phyloP scores from a whole-genome alignment of 805 yeast species.

The Sugiyamaella americana region DNA sequence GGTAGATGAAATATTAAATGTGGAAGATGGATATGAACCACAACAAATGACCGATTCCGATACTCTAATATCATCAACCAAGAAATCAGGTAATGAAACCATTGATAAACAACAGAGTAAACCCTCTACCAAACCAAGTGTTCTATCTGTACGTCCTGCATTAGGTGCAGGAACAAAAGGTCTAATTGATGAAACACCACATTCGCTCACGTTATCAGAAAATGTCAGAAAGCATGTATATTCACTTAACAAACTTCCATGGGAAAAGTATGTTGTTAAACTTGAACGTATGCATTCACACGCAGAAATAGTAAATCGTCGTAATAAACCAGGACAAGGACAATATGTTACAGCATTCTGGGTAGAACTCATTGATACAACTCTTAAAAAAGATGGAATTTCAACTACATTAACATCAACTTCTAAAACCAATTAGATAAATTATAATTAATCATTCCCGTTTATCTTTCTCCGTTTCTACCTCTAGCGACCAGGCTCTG shows the following conservation, averaged over 20 bases:
- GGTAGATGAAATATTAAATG: constrained; percentile 16
- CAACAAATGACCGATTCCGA: constrained; percentile 6
- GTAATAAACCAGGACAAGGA: constrained; percentile 27
- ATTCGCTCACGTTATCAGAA: constrained; percentile 29
- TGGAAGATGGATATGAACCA: constrained; percentile 4
- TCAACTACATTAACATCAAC: too few species aligned
- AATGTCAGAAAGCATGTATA: constrained; percentile 39
- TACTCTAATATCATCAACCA: neutral
- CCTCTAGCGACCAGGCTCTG: too few species aligned
- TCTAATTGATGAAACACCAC: constrained; percentile 17
- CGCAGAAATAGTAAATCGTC: constrained; percentile 75
- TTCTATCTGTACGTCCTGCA: constrained; percentile 8
- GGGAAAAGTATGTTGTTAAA: constrained; percentile 74
- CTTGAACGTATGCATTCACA: constrained; percentile 75
- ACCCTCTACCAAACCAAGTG: neutral
- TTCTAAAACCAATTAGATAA: too few species aligned
- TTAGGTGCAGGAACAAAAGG: constrained; percentile 13
- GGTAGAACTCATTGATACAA: too few species aligned
- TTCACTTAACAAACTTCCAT: constrained; percentile 55
- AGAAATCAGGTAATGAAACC: neutral
- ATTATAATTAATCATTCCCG: too few species aligned
- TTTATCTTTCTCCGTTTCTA: too few species aligned
- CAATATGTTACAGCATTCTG: constrained; percentile 23
- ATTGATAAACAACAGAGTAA: too few species aligned
- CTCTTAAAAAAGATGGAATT: neutral